Percentiles rank a stretch among this genome's conserved stretches.
Evolutionary conservation across 108 stramenopile species (phyloP).

Genomic region (Stephanodiscus minutulus): DNA sequence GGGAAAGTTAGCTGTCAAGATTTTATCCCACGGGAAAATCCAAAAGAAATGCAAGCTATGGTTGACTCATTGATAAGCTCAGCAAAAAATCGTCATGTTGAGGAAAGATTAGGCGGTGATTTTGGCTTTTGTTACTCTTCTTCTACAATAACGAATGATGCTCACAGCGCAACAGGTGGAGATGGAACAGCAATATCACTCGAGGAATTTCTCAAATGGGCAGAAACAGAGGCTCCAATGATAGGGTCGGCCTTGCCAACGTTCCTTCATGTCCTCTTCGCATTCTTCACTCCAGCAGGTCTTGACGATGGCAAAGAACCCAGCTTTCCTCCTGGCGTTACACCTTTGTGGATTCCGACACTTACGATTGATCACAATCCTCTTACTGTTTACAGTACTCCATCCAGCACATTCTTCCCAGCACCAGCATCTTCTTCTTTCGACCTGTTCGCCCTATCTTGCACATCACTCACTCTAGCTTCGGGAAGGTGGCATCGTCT

Average conservation of each 20-base stretch:
- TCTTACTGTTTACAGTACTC: slow-evolving; percentile 6
- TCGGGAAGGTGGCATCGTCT: slow-evolving; percentile 63
- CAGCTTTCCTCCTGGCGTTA: slow-evolving; percentile 42
- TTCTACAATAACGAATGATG: slow-evolving; percentile 33
- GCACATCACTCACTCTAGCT: slow-evolving; percentile 38
- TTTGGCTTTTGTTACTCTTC: slow-evolving; percentile 44
- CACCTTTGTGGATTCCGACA: slow-evolving; percentile 38
- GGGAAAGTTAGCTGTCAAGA: slow-evolving; percentile 8
- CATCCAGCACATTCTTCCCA: slow-evolving; percentile 16
- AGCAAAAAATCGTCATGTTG: slow-evolving; percentile 25
- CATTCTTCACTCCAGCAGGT: slow-evolving; percentile 54
- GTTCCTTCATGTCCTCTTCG: slow-evolving; percentile 69
- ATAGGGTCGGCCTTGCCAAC: slow-evolving; percentile 66
- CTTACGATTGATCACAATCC: slow-evolving; percentile 41
- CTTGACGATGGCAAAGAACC: slow-evolving; percentile 30
- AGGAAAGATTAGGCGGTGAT: slow-evolving; percentile 4
- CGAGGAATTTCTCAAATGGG: slow-evolving; percentile 71
- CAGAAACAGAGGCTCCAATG: slow-evolving; percentile 69
- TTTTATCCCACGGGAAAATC: slow-evolving; percentile 23
- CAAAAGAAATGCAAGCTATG: slow-evolving; percentile 30
- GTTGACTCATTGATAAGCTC: slow-evolving; percentile 31
- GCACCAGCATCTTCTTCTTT: slow-evolving; percentile 17
- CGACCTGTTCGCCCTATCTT: slow-evolving; percentile 37
- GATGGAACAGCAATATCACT: slow-evolving; percentile 40
- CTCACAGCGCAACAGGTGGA: neutral